Conservation (phyloP, 768 basidiomycete species). For the Lactarius sanguifluus region DNA sequence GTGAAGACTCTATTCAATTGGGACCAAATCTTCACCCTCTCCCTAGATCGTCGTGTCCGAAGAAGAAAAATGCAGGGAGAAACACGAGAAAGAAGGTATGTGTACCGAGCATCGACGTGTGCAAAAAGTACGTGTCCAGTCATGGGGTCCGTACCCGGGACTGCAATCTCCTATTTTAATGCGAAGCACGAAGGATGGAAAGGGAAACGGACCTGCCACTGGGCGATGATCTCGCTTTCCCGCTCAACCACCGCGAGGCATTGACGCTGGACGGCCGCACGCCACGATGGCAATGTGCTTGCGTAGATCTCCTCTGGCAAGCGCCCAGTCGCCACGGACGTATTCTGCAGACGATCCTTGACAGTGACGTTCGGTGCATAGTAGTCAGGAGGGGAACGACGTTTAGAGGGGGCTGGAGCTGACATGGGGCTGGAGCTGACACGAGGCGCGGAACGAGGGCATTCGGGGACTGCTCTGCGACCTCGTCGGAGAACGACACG, state of each 20-base stretch:
- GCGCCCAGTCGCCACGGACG: conserved; percentile 32
- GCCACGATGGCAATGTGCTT: conserved; percentile 61
- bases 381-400: background rate
- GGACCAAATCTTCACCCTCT: conserved; percentile 55
- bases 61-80: conserved; percentile 86
- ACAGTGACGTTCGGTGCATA: background rate
- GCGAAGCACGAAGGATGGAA: conserved; percentile 19
- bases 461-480: background rate
- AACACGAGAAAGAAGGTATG: conserved; percentile 94
- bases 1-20: background rate
- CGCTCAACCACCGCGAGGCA: conserved; percentile 53
- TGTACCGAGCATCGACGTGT: conserved; percentile 76
- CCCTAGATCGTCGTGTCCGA: conserved; percentile 71
- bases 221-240: conserved; percentile 62
- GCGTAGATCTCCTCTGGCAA: conserved; percentile 58
- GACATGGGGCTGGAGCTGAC: background rate
- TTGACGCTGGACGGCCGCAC: conserved; percentile 54
- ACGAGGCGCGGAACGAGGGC: too few relatives aligned
- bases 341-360: conserved; percentile 4
- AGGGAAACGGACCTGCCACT: conserved; percentile 56
- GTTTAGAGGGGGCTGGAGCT: background rate
- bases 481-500: background rate
- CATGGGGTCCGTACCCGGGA: conserved; percentile 57
- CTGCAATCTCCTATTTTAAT: conserved; percentile 35
- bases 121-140: conserved; percentile 81